Percentiles rank a stretch among this genome's conserved stretches.
These are phyloP conservation scores for Silene vulgaris DNA, from an alignment of 179 eudicot genomes.

Conservation along the genomic window DNA sequence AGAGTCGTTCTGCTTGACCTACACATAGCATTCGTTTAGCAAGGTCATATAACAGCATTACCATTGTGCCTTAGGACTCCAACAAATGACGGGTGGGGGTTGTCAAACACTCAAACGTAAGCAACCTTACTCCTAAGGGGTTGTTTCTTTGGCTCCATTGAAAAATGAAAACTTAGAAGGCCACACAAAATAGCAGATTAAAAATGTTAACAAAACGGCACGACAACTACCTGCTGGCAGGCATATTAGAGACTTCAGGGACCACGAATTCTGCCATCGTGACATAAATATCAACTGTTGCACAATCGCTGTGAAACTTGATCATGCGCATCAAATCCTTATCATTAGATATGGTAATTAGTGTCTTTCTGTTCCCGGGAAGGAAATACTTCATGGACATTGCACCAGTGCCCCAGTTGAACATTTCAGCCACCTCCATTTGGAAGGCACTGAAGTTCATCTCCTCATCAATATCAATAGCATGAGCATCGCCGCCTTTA, in stretches of 20 bases:
- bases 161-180: background rate
- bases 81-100: background rate
- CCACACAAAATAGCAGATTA: background rate
- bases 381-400: conserved; percentile 74
- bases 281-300: conserved; percentile 60
- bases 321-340: conserved; percentile 84
- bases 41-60: conserved; percentile 5
- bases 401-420: conserved; percentile 36
- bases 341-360: conserved; percentile 74
- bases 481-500: conserved; percentile 93
- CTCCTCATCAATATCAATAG: conserved; percentile 64
- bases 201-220: conserved; percentile 17
- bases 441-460: conserved; percentile 54
- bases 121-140: background rate
- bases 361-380: conserved; percentile 71
- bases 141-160: background rate
- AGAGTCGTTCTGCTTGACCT: conserved; percentile 83
- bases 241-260: conserved; percentile 63
- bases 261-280: conserved; percentile 47
- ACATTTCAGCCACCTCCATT: conserved; percentile 76
- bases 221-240: conserved; percentile 63
- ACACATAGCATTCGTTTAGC: conserved; percentile 30
- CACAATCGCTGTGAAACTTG: conserved; percentile 54
- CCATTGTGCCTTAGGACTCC: background rate
- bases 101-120: background rate